Evolutionary conservation across 1,284 basidiomycete genomes (phyloP).

Genomic region (Microbotryomycetes sp.): DNA sequence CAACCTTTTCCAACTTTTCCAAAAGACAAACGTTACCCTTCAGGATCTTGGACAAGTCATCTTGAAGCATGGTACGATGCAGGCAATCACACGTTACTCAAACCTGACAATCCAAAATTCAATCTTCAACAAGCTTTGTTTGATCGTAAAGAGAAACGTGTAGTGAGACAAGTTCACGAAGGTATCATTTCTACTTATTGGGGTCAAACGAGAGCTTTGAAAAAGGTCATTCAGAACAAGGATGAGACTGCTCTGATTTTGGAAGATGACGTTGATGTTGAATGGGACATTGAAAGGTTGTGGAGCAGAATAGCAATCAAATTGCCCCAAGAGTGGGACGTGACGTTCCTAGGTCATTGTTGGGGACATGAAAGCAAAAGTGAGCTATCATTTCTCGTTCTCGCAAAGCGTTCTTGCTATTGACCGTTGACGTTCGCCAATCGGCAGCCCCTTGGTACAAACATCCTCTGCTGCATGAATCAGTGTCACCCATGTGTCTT

Average conservation of each 20-base stretch:
- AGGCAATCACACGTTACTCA: conserved; percentile 9
- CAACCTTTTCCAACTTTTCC: conserved; percentile 10
- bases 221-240: conserved; percentile 26
- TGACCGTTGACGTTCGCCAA: too few species aligned
- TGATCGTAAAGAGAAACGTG: conserved; percentile 30
- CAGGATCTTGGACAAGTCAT: conserved; percentile 19
- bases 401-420: neutral
- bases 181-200: conserved; percentile 34
- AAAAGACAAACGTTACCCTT: neutral
- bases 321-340: conserved; percentile 35
- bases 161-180: conserved; percentile 29
- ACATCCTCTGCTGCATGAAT: conserved; percentile 61
- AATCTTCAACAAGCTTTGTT: conserved; percentile 28
- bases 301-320: conserved; percentile 28
- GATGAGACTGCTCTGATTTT: conserved; percentile 36
- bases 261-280: conserved; percentile 40
- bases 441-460: conserved; percentile 54
- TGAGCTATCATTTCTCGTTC: conserved; percentile 11
- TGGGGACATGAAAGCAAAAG: conserved; percentile 36
- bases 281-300: conserved; percentile 37
- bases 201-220: conserved; percentile 32
- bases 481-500: conserved; percentile 36
- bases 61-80: conserved; percentile 20
- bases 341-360: conserved; percentile 36
- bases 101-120: neutral